Conservation (phyloP, 805 yeast genomes). For the Maudiozyma barnettii region DNA sequence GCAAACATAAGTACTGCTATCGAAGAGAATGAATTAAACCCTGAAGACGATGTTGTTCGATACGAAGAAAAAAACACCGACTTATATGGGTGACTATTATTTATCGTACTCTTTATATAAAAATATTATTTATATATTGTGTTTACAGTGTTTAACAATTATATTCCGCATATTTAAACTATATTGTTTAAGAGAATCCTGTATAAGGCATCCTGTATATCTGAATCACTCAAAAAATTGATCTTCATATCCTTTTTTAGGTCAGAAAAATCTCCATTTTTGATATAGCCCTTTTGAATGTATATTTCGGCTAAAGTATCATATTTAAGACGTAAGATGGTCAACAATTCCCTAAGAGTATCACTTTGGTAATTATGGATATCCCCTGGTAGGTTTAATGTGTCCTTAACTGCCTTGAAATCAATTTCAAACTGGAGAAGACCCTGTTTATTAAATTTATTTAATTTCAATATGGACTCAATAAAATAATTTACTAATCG, state of each 20-base stretch:
- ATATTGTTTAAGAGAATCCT: conserved; percentile 26
- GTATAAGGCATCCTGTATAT: conserved; percentile 31
- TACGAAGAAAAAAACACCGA: conserved; percentile 7
- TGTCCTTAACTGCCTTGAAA: conserved; percentile 23
- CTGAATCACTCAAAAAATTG: conserved; percentile 23
- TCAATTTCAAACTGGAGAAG: conserved; percentile 28
- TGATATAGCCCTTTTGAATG: conserved; percentile 20
- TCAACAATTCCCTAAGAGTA: conserved; percentile 18
- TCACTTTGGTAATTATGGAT: conserved; percentile 13
- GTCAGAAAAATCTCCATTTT: conserved; percentile 22
- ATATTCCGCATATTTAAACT: conserved; percentile 5
- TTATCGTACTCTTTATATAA: neutral
- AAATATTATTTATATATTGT: neutral
- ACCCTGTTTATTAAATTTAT: conserved; percentile 30
- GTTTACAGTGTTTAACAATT: neutral
- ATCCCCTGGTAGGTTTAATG: conserved; percentile 17
- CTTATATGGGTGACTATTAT: neutral
- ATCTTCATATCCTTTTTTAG: conserved; percentile 17
- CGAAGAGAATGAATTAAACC: neutral
- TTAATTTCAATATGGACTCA: conserved; percentile 31
- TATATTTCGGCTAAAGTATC: conserved; percentile 12
- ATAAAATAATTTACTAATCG: conserved; percentile 27
- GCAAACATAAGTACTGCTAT: neutral
- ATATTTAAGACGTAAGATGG: conserved; percentile 24
- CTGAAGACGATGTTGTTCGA: conserved; percentile 6